Evolutionary conservation across 495 filamentous ascomycete species (phyloP), one percentile per base, ranked within the genome.

Genomic region (Aspergillus taichungensis): DNA sequence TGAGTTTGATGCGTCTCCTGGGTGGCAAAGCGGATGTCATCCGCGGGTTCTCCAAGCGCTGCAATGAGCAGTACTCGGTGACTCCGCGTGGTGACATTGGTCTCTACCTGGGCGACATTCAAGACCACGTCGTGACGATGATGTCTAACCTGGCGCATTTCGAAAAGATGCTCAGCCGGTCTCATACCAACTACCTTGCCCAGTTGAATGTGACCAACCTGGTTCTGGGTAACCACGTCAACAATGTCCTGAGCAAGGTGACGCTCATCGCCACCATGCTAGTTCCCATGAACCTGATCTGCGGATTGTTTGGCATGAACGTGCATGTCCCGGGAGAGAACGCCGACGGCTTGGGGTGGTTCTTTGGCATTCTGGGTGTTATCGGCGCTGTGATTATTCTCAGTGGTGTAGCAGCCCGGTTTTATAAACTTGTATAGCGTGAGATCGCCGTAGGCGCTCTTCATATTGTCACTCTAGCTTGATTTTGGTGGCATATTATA

Each of bases 81-180:
- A 94, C 92, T 9, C 92, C 92, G 0, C 84, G 88, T 24, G 89
- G 88, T 62, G 92, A 98, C 60, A 95, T 98, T 55, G 92, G 90
- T 10, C 76, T 98, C 48, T 98, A 97, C 57, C 72, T 98, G 3
- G 86, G 87, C 49, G 92, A 98, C 70, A 94, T 97, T 49, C 92
- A 98, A 61, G 92, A 98, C 67, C 92, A 98, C 74, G 91, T 98
- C 30, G 87, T 98, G 30, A 97, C 92, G 48, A 96, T 97, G 92
- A 94, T 94, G 79, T 86, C 82, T 51, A 98, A 95, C 62, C 68
- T 98, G 42, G 81, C 78, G 8, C 92, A 98, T 59, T 96, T 92
- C 53, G 94, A 98, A 61, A 96, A 96, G 71, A 96, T 98, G 77
- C 79, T 98, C 43, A 88, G 84, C 6, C 85, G 94, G 13, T 83